Percentiles rank a stretch among this genome's conserved stretches.
Evolutionary conservation across 139 green algal species (phyloP).

Genomic region (Chlamydomonas urium): DNA sequence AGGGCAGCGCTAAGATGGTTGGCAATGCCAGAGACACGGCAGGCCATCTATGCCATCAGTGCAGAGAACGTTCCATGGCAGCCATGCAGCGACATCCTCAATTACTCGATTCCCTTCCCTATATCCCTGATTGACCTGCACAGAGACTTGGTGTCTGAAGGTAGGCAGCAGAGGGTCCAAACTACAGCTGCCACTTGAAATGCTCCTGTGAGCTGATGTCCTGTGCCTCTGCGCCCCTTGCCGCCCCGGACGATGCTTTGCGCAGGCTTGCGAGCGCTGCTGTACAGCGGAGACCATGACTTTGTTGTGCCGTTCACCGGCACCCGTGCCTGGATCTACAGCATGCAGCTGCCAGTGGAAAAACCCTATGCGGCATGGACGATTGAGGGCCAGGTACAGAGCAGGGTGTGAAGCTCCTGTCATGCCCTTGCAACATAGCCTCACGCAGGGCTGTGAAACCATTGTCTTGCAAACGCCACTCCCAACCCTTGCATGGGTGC

Average conservation of each 20-base stretch:
- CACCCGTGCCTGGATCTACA: conserved; percentile 36
- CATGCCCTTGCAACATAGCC: no score
- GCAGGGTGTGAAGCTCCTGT: no score
- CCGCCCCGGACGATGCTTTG: not conserved
- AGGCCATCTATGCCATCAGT: conserved; percentile 41
- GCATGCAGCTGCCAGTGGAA: conserved; percentile 2
- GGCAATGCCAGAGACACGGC: conserved; percentile 37
- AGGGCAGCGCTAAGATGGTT: conserved; percentile 45
- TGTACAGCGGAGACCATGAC: conserved; percentile 44
- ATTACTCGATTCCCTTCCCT: not conserved
- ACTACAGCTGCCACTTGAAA: not conserved
- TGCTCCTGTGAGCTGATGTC: not conserved
- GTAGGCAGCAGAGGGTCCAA: conserved; percentile 10
- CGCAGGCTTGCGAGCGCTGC: conserved; percentile 29
- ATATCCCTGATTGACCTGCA: conserved; percentile 50
- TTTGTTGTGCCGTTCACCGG: conserved; percentile 47
- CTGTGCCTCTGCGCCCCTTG: not conserved
- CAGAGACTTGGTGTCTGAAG: conserved; percentile 24
- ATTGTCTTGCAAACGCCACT: no score
- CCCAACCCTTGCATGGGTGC: no score
- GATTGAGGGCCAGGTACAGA: conserved; percentile 23
- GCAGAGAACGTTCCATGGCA: conserved; percentile 19
- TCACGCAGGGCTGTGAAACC: no score
- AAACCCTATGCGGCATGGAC: conserved; percentile 21
- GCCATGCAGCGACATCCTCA: conserved; percentile 39